Conservation (phyloP, 768 basidiomycete genomes). For the Boletus rex-veris region DNA sequence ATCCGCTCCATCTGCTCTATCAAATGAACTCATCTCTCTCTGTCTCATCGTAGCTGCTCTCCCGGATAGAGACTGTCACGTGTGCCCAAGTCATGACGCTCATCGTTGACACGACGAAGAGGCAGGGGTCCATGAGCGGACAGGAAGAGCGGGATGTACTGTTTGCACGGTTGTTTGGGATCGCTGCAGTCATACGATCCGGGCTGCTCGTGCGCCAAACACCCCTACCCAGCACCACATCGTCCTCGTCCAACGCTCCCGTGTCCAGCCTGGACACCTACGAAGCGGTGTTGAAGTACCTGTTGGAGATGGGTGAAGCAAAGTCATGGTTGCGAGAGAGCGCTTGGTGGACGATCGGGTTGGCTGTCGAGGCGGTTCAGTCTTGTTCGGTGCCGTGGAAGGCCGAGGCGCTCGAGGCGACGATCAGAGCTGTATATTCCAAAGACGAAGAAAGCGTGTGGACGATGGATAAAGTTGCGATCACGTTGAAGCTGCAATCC, state of each 20-base stretch:
- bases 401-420: slow-evolving; percentile 51
- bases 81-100: slow-evolving; percentile 75
- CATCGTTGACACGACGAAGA: slow-evolving; percentile 66
- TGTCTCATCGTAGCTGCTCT: slow-evolving; percentile 66
- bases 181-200: slow-evolving; percentile 82
- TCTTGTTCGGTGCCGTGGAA: slow-evolving; percentile 69
- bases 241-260: slow-evolving; percentile 36
- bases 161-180: slow-evolving; percentile 90
- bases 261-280: slow-evolving; percentile 61
- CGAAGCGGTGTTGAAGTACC: slow-evolving; percentile 51
- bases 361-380: slow-evolving; percentile 59
- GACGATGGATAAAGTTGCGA: slow-evolving; percentile 87
- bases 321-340: slow-evolving; percentile 92
- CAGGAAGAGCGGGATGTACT: slow-evolving; percentile 91
- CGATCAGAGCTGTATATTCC: slow-evolving; percentile 50
- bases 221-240: slow-evolving; percentile 50
- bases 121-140: slow-evolving; percentile 73
- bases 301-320: slow-evolving; percentile 69
- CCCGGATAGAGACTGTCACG: slow-evolving; percentile 72
- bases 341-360: slow-evolving; percentile 77
- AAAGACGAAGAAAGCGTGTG: slow-evolving; percentile 39
- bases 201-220: slow-evolving; percentile 67
- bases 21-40: background rate
- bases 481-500: slow-evolving; percentile 68
- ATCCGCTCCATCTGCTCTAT: background rate